These are phyloP conservation scores for Chaetomium sp. DNA, from an alignment of 2,329 filamentous ascomycete species.

Conservation along the genomic window DNA sequence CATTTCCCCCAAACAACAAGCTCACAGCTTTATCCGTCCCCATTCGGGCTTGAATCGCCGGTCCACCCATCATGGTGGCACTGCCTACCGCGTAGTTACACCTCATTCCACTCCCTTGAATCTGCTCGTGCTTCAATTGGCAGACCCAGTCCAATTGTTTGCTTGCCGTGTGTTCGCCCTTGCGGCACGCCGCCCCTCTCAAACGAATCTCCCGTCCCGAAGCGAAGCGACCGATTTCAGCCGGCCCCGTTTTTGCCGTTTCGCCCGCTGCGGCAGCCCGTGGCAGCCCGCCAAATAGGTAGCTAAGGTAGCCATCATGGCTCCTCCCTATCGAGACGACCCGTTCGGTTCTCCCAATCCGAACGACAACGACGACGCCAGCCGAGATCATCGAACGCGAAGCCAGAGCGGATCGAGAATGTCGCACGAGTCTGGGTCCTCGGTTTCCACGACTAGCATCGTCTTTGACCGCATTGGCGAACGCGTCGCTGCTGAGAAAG, in stretches of 20 bases:
- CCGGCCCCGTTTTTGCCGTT: neutral
- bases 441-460: slow-evolving; percentile 75
- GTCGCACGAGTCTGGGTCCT: slow-evolving; percentile 59
- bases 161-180: neutral
- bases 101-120: slow-evolving; percentile 9
- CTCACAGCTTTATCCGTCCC: slow-evolving; percentile 13
- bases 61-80: slow-evolving; percentile 18
- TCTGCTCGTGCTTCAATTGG: slow-evolving; percentile 4
- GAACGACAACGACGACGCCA: too few species aligned
- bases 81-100: slow-evolving; percentile 12
- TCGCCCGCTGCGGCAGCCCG: too few species aligned
- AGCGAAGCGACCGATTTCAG: neutral
- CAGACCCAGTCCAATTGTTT: slow-evolving; percentile 1
- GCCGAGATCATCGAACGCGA: neutral
- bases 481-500: slow-evolving; percentile 28
- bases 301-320: neutral
- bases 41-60: slow-evolving; percentile 20
- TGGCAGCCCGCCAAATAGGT: slow-evolving; percentile 10
- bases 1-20: neutral
- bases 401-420: slow-evolving; percentile 26
- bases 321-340: slow-evolving; percentile 17
- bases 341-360: neutral
- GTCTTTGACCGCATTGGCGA: slow-evolving; percentile 72
- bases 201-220: neutral
- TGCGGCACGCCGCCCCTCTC: neutral